phyloP scores from a whole-genome alignment of 805 yeast species.

The Starmerella powellii region DNA sequence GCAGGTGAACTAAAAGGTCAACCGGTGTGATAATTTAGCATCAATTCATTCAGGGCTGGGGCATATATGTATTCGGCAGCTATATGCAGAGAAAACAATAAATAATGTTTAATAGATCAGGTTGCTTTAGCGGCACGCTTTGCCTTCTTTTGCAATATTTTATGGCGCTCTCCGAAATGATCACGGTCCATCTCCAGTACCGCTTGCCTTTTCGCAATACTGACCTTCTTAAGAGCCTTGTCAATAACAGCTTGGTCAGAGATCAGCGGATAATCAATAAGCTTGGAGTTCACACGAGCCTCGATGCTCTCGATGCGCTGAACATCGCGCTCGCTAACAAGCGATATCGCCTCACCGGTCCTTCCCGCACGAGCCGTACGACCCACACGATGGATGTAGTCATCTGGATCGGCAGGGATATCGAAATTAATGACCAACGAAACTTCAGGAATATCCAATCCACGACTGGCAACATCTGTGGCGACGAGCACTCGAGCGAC shows the following conservation, averaged over 20 bases:
- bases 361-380: slow-evolving; percentile 98
- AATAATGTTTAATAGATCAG: not conserved
- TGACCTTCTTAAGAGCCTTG: slow-evolving; percentile 53
- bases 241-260: slow-evolving; percentile 69
- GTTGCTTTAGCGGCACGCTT: slow-evolving; percentile 4
- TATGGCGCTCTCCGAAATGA: slow-evolving; percentile 64
- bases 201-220: slow-evolving; percentile 81
- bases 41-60: too few species aligned
- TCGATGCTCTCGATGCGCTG: slow-evolving; percentile 74
- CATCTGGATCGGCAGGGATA: slow-evolving; percentile 92
- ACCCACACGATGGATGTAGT: slow-evolving; percentile 93
- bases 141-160: slow-evolving; percentile 34
- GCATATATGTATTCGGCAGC: too few species aligned
- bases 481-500: slow-evolving; percentile 90
- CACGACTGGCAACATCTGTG: slow-evolving; percentile 96
- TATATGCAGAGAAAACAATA: too few species aligned
- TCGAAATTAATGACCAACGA: slow-evolving; percentile 84
- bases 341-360: slow-evolving; percentile 66
- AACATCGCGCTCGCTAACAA: slow-evolving; percentile 79
- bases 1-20: too few species aligned
- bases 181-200: slow-evolving; percentile 88
- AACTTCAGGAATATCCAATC: slow-evolving; percentile 89
- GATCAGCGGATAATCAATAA: slow-evolving; percentile 61
- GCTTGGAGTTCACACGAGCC: slow-evolving; percentile 63
- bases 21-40: too few species aligned